These are phyloP conservation scores for Diutina neorugosa DNA, from an alignment of 1,139 yeast genomes.

Conservation along the genomic window DNA sequence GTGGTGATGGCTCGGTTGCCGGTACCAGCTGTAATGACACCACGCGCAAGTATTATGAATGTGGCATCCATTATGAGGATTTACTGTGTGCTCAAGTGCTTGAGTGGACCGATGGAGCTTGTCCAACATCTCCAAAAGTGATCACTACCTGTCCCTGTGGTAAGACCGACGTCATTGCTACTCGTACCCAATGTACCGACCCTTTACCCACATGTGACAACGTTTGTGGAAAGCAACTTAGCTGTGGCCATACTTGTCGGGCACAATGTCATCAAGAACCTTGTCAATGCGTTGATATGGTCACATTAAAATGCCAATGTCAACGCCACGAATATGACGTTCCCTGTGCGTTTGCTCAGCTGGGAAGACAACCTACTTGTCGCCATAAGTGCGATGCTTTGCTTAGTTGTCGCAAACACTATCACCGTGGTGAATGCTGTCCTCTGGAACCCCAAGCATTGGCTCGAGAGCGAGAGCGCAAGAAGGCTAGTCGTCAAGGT, in stretches of 20 bases:
- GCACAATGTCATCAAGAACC: constrained; percentile 66
- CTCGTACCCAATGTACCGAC: constrained; percentile 44
- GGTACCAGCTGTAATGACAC: constrained; percentile 43
- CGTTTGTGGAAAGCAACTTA: constrained; percentile 46
- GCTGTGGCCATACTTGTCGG: constrained; percentile 67
- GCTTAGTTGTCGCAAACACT: constrained; percentile 72
- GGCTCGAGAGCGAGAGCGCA: constrained; percentile 45
- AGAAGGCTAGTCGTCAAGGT: constrained; percentile 36
- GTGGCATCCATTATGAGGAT: constrained; percentile 54
- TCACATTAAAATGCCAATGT: constrained; percentile 39
- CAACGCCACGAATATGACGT: constrained; percentile 38
- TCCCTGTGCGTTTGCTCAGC: constrained; percentile 47
- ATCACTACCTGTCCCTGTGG: constrained; percentile 75
- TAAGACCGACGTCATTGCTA: constrained; percentile 28
- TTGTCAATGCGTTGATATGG: constrained; percentile 49
- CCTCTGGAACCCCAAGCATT: constrained; percentile 51
- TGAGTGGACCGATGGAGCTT: constrained; percentile 20
- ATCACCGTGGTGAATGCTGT: constrained; percentile 64
- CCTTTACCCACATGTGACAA: constrained; percentile 65
- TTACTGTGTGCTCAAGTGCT: constrained; percentile 47
- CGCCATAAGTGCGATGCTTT: constrained; percentile 64
- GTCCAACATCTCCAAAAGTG: constrained; percentile 52
- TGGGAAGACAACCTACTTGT: constrained; percentile 49
- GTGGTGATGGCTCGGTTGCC: constrained; percentile 43
- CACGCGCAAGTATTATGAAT: constrained; percentile 43